A percentile compares a stretch with the other conserved stretches of the same genome.
phyloP scores from a whole-genome alignment of 805 yeast genomes.

The Debaryomyces prosopidis region DNA sequence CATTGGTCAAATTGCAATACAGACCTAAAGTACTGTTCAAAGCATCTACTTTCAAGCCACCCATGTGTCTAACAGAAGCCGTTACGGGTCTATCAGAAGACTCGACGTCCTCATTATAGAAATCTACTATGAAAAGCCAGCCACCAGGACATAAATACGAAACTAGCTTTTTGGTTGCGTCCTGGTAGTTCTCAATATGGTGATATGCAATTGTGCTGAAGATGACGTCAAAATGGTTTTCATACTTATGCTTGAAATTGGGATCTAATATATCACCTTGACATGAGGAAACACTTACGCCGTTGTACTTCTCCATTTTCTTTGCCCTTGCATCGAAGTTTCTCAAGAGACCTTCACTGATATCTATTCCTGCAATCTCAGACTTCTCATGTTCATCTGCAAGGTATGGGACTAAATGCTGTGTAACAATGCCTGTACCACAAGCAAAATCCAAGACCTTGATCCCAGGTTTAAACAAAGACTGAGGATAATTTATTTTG shows the following conservation, averaged over 20 bases:
- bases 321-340: constrained; percentile 14
- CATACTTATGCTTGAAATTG: constrained; percentile 8
- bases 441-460: constrained; percentile 43
- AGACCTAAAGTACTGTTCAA: constrained; percentile 20
- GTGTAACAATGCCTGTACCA: constrained; percentile 41
- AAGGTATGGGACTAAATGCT: constrained; percentile 29
- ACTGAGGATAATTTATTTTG: constrained; percentile 9
- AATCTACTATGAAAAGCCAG: constrained; percentile 35
- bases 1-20: constrained; percentile 20
- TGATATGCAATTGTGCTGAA: constrained; percentile 40
- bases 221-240: constrained; percentile 26
- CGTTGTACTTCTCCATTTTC: constrained; percentile 2
- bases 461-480: constrained; percentile 20
- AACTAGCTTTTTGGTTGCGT: constrained; percentile 28
- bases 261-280: constrained; percentile 26
- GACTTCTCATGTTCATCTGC: constrained; percentile 10
- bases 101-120: constrained; percentile 36
- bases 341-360: constrained; percentile 24
- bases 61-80: constrained; percentile 29
- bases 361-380: constrained; percentile 37
- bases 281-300: constrained; percentile 8
- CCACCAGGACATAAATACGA: constrained; percentile 36
- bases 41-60: constrained; percentile 26
- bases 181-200: constrained; percentile 35
- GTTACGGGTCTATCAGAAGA: not conserved